phyloP scores from a whole-genome alignment of 202 grass and related monocot genomes.

The Setaria italica region DNA sequence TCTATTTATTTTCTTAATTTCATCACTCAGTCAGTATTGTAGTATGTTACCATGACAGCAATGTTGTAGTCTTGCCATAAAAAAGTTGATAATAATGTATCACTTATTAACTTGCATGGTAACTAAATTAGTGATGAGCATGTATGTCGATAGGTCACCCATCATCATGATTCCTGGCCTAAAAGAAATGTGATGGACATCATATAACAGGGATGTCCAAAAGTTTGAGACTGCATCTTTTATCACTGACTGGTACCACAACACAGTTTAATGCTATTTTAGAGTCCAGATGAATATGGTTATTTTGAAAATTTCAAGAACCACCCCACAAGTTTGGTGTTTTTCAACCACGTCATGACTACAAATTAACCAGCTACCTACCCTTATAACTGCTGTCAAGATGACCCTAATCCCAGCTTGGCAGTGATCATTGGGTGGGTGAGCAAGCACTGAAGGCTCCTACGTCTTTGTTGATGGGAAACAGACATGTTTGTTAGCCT shows the following conservation, averaged over 20 bases:
- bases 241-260: conserved; percentile 3
- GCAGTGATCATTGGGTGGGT: background rate
- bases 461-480: background rate
- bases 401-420: background rate
- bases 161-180: conserved; percentile 22
- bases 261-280: conserved; percentile 7
- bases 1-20: conserved; percentile 7
- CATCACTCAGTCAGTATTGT: conserved; percentile 22
- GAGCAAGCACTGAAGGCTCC: background rate
- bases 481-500: background rate
- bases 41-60: conserved; percentile 13
- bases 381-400: background rate
- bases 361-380: background rate
- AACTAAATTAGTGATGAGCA: background rate
- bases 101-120: background rate
- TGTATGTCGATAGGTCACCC: background rate
- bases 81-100: conserved; percentile 31
- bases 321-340: background rate
- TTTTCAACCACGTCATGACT: background rate
- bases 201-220: conserved; percentile 5
- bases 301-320: conserved; percentile 3
- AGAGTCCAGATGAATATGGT: background rate
- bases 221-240: background rate
- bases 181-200: conserved; percentile 5
- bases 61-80: background rate